Evolutionary conservation across 2,329 filamentous ascomycete genomes (phyloP), one percentile per base, ranked within the genome.

Genomic region (Venturia pyrina): DNA sequence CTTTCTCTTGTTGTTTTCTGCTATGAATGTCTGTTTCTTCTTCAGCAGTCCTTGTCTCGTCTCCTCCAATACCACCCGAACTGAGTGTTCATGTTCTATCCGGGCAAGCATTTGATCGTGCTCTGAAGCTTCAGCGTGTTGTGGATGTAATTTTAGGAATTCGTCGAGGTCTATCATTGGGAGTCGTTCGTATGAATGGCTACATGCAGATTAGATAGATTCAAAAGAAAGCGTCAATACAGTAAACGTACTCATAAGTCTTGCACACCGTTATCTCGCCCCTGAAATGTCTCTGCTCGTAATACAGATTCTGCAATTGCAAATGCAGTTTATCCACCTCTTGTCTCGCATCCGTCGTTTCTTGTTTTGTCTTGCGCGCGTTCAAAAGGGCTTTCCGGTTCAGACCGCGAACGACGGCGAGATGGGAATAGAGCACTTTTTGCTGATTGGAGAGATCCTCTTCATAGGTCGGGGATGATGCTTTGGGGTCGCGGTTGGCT

Each of bases 241-340:
- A 11, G 4, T 34, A 40, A 46, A 84, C 90, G 68, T 79, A 96
- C 91, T 96, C 90, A 72, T 96, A 97, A 63, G 88, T 89, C 74
- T 96, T 90, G 75, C 95, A 98, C 10, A 90, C 91, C 0, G 85
- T 81, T 68, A 99, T 98, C 78, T 99, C 95, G 62, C 90, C 90
- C 69, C 90, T 87, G 65, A 99, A 80, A 76, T 97, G 92, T 65
- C 91, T 83, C 78, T 98, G 93, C 77, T 99, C 93, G 74, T 99
- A 99, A 76, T 95, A 96, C 8, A 99, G 80, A 73, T 99, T 99
- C 77, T 98, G 93, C 65, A 99, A 82, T 73, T 96, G 90, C 46
- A 99, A 82, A 74, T 98, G 93, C 68, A 99, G 82, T 62, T 88
- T 86, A 75, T 99, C 95, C 69, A 98, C 91, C 77, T 96, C 91